These are phyloP conservation scores for Piper betle DNA, from an alignment of 164 flowering plant species.

Conservation along the genomic window DNA sequence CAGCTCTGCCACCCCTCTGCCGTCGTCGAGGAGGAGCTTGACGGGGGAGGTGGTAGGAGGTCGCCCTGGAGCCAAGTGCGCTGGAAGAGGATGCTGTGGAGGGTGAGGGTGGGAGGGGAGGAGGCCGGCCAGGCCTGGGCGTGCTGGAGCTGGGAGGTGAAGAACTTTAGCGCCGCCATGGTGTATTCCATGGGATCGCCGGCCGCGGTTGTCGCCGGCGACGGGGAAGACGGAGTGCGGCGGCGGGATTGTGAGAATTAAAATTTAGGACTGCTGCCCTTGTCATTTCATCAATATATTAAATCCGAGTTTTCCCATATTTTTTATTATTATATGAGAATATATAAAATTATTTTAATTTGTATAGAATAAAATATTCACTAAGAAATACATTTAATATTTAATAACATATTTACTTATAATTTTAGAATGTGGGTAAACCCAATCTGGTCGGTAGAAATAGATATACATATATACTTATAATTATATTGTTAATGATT, in stretches of 20 bases:
- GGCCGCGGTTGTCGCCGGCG: background rate
- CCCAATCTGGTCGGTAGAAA: too few relatives aligned
- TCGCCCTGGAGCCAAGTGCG: slow-evolving; percentile 91
- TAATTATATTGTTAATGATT: too few relatives aligned
- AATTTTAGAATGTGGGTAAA: too few relatives aligned
- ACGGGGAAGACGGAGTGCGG: background rate
- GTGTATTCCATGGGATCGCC: slow-evolving; percentile 54
- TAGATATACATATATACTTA: too few relatives aligned
- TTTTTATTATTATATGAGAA: too few relatives aligned
- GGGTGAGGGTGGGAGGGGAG: slow-evolving; percentile 33
- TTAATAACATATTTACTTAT: too few relatives aligned
- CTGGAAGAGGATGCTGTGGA: slow-evolving; percentile 73
- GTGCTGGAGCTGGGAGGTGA: slow-evolving; percentile 43
- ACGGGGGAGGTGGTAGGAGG: slow-evolving; percentile 31
- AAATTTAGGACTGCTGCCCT: background rate
- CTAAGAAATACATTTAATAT: too few relatives aligned
- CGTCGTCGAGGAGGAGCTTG: slow-evolving; percentile 54
- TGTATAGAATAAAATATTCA: too few relatives aligned
- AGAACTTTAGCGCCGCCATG: slow-evolving; percentile 67
- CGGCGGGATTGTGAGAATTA: background rate
- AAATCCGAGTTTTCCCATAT: background rate
- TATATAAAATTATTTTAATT: too few relatives aligned
- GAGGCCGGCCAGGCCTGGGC: slow-evolving; percentile 22
- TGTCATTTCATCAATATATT: too few relatives aligned
- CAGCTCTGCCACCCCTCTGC: slow-evolving; percentile 50